Conservation (phyloP, 106 monocot genomes). For the Narthecium ossifragum region DNA sequence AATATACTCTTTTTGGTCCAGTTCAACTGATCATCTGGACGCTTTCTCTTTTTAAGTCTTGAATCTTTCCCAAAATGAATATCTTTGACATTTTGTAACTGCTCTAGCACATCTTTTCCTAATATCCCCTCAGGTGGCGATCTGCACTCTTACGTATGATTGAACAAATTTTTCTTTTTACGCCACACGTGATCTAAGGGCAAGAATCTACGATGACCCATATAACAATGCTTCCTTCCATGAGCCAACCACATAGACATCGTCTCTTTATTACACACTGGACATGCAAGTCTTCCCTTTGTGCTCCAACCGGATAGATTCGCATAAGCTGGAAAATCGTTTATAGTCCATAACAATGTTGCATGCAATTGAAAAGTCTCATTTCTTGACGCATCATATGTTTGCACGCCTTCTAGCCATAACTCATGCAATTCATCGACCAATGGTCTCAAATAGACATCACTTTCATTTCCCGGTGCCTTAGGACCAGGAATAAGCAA, state of each 20-base stretch:
- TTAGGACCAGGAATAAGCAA: constrained; percentile 2
- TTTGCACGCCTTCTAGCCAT: constrained; percentile 8
- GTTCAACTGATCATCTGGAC: not conserved
- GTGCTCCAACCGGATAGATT: constrained; percentile 3
- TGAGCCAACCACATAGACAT: too few relatives aligned
- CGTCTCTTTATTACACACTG: not conserved
- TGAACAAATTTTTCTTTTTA: not conserved
- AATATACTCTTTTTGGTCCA: not conserved
- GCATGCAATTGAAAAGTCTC: not conserved
- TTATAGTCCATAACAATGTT: constrained; percentile 5
- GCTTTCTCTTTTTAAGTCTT: not conserved
- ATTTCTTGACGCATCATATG: constrained; percentile 8
- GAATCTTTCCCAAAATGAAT: not conserved
- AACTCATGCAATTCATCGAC: constrained; percentile 4
- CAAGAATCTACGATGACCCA: not conserved
- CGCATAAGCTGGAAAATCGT: constrained; percentile 12
- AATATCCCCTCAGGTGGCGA: not conserved
- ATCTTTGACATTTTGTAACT: not conserved
- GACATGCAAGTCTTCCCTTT: not conserved
- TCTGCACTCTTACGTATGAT: not conserved
- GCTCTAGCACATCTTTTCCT: not conserved
- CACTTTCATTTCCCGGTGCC: not conserved
- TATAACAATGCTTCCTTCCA: not conserved
- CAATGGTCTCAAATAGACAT: constrained; percentile 16
- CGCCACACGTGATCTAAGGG: not conserved